Percentiles rank a stretch among this genome's conserved stretches.
Evolutionary conservation across 192 early-diverging fungal genomes (phyloP).

Genomic region (Entophlyctis luteolus): DNA sequence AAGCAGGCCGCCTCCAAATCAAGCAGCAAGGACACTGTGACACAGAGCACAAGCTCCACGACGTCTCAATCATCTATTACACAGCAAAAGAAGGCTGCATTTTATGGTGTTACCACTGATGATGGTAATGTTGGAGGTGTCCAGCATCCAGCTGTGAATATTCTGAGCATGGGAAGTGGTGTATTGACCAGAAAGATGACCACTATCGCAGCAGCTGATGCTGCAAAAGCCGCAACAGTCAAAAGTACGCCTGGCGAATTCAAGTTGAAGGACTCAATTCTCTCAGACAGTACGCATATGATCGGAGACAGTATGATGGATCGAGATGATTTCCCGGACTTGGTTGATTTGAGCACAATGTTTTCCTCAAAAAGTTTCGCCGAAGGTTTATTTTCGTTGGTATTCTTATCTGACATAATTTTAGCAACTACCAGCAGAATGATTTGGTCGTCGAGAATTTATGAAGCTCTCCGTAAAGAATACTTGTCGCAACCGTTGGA

Average conservation of each 20-base stretch:
- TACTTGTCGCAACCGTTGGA: conserved; percentile 21
- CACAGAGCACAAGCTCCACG: background rate
- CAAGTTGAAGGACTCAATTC: too few relatives aligned
- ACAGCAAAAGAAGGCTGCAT: background rate
- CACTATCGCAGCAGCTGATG: background rate
- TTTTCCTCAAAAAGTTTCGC: conserved; percentile 22
- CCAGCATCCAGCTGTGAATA: conserved; percentile 22
- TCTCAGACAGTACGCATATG: too few relatives aligned
- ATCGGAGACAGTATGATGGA: conserved; percentile 7
- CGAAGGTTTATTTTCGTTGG: background rate
- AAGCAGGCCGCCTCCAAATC: background rate
- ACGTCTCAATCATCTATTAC: background rate
- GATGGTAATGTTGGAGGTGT: background rate
- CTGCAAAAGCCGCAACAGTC: background rate
- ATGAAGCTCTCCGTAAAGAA: conserved; percentile 26
- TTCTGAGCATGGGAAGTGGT: conserved; percentile 14
- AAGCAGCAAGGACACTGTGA: conserved; percentile 15
- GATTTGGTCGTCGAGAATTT: conserved; percentile 30
- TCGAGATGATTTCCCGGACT: conserved; percentile 19
- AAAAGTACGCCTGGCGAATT: background rate
- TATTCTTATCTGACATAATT: background rate
- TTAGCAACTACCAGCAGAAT: conserved; percentile 30
- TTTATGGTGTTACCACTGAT: background rate
- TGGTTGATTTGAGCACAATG: conserved; percentile 26
- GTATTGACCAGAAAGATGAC: background rate